Evolutionary conservation across 108 stramenopile species (phyloP).

Genomic region (Nitzschia palea): DNA sequence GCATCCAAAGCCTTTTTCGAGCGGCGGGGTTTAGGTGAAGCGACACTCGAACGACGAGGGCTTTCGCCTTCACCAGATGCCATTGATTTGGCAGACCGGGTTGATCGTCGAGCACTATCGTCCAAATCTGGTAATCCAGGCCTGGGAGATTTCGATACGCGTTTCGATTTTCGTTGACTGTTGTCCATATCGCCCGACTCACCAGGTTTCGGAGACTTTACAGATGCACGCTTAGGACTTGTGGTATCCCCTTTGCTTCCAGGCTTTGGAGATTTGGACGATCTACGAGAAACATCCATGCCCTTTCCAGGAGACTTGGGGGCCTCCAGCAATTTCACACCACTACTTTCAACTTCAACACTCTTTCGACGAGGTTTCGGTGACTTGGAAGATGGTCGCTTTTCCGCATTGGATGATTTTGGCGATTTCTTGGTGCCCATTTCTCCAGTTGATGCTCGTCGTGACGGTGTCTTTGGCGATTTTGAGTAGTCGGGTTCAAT

Average conservation of each 20-base stretch:
- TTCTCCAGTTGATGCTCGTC: too few relatives aligned
- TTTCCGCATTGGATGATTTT: background rate
- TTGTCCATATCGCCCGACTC: background rate
- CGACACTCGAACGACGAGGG: too few relatives aligned
- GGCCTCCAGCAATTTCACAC: too few relatives aligned
- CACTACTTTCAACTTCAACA: too few relatives aligned
- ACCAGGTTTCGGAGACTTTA: background rate
- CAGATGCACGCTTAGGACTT: background rate
- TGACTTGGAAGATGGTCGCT: constrained; percentile 7
- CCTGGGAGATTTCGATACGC: background rate
- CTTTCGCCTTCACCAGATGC: too few relatives aligned
- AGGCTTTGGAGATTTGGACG: constrained; percentile 1
- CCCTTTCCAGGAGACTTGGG: too few relatives aligned
- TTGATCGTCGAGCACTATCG: background rate
- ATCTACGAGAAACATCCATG: too few relatives aligned
- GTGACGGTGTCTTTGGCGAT: too few relatives aligned
- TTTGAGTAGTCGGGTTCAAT: constrained; percentile 2
- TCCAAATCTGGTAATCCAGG: background rate
- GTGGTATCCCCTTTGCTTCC: background rate
- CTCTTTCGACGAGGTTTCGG: background rate
- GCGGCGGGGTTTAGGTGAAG: background rate
- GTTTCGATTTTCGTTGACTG: background rate
- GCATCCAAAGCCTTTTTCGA: constrained; percentile 5
- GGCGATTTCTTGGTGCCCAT: background rate
- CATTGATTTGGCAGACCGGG: too few relatives aligned